Evolutionary conservation across 441 rosid genomes (phyloP), one percentile per base, ranked within the genome.

Genomic region (Syzygium syzygioides): DNA sequence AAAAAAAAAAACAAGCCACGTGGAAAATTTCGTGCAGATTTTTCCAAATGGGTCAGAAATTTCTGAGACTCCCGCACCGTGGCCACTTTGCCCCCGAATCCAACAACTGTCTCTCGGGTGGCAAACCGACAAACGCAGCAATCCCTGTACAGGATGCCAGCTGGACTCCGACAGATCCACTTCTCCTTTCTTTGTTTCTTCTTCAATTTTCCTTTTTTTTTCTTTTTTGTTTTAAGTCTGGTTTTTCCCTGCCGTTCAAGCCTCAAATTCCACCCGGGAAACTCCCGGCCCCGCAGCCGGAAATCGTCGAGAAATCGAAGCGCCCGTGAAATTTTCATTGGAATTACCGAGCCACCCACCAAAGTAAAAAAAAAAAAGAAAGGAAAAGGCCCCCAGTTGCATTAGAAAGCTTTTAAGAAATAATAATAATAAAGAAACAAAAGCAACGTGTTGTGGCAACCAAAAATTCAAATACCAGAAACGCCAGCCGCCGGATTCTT

Each of bases 361-460:
- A 45, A 60, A 12, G 4, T 13, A 60, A 30, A 30, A 8, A 30
- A n/a, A 0, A 3, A 15, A n/a, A 7, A 0, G 4, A 64, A 30
- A 66, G 30, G 2, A 5, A 17, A 54, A 54, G 14, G 2, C 6
- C 19, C 1, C 11, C 9, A 19, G 79, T 68, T 34, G 79, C 26
- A 19, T 68, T 68, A 9, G 48, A 68, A 1, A 18, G 45, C 6
- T 41, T 45, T 45, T 9, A 5, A 32, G 34, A 18, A 32, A 15
- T 3, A 6, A 12, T 26, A 12, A 13, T 26, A 6, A 56, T 1
- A 7, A 26, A 25, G 13, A 4, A 26, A 26, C 2, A 62, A n/a
- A 2, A 45, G 48, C 10, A 45, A 45, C 48, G 48, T 45, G 8
- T 45, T 7, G 48, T 45, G 48, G 17, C 37, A 55, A 55, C 11